phyloP scores from a whole-genome alignment of 306 rosid species.

The Arachis stenosperma region DNA sequence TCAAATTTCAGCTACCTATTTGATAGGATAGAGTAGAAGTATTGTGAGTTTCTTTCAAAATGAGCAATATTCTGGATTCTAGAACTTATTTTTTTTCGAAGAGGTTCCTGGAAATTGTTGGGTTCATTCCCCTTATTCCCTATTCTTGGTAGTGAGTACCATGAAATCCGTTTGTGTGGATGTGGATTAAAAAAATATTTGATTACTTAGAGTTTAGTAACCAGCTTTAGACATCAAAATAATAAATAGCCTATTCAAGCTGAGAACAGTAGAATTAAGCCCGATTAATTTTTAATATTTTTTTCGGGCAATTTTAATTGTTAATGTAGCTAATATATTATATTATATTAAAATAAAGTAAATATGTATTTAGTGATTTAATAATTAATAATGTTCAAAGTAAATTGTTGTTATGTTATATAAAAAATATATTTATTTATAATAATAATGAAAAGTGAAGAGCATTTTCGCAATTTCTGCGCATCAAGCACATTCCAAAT shows the following conservation, averaged over 20 bases:
- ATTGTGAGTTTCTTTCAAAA: neutral
- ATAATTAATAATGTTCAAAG: no score
- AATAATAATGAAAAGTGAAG: neutral
- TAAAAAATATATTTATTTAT: no score
- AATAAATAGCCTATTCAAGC: no score
- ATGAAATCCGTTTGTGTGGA: conserved; percentile 9
- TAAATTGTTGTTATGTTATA: no score
- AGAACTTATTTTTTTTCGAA: neutral
- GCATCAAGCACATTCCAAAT: neutral
- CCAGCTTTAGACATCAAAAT: no score
- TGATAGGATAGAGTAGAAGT: neutral
- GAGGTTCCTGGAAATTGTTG: neutral
- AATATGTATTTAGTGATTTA: no score
- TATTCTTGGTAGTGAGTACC: neutral
- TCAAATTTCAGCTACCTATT: conserved; percentile 8
- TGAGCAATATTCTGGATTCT: neutral
- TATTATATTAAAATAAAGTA: no score
- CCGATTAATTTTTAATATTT: no score
- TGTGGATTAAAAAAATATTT: neutral
- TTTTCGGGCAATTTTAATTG: no score
- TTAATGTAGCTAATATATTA: no score
- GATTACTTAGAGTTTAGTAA: neutral
- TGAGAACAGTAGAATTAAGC: no score
- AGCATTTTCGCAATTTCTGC: neutral
- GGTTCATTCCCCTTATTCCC: neutral